Evolutionary conservation across 2,329 filamentous ascomycete genomes (phyloP).

Genomic region (Calonectria hawksworthii): DNA sequence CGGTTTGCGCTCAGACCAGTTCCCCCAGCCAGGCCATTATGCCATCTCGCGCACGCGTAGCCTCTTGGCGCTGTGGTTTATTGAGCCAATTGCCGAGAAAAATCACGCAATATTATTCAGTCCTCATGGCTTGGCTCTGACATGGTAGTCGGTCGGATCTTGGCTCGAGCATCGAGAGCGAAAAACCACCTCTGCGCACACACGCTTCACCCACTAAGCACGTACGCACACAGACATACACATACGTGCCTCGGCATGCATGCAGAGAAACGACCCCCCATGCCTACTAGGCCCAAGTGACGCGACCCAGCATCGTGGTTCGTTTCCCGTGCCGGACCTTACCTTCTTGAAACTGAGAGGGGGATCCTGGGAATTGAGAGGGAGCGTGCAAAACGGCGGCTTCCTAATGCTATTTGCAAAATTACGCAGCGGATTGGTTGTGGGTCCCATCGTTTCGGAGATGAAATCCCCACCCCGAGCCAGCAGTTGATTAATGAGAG

Average conservation of each 20-base stretch:
- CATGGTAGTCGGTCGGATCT: not conserved
- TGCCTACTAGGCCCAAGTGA: not conserved
- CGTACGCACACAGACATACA: not conserved
- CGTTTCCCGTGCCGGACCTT: not conserved
- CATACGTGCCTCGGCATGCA: not conserved
- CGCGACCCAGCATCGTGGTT: not conserved
- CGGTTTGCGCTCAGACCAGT: not conserved
- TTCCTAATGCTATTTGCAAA: not conserved
- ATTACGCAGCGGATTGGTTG: not conserved
- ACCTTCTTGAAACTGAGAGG: not conserved
- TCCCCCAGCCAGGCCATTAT: not conserved
- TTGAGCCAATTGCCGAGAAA: not conserved
- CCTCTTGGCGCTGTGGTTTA: not conserved
- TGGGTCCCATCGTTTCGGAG: not conserved
- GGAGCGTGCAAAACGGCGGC: not conserved
- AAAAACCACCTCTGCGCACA: not conserved
- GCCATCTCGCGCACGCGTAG: not conserved
- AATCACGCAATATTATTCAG: slow-evolving; percentile 1
- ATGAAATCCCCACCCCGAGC: not conserved
- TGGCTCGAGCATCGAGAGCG: not conserved
- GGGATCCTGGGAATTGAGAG: not conserved
- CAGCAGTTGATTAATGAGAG: slow-evolving; percentile 1
- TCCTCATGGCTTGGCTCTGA: not conserved
- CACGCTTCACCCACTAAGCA: not conserved
- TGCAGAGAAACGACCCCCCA: not conserved